Base-by-base conservation (phyloP, 108 stramenopile genomes). In the Asterionellopsis glacialis region DNA sequence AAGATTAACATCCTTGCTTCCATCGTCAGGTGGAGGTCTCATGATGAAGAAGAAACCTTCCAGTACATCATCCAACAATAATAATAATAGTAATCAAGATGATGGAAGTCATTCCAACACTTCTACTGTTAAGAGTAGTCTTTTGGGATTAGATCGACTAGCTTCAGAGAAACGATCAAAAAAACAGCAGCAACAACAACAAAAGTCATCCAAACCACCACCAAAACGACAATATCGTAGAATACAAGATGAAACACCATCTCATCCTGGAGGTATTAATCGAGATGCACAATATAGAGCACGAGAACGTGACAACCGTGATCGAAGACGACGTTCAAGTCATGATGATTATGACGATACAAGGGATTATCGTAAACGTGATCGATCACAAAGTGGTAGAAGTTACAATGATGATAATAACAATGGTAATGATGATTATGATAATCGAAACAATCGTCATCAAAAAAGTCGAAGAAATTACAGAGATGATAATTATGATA, bases 181-280 rank as follows among this genome's bases (percentile, higher is more conserved):
- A 7, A 2, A 33, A 33, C 33, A 33, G 7, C 33, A 33, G 54
- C 41, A 0, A 16, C 18, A 50, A 14, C 15, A 51, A 14, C 67
- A 55, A 50, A 59, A 70, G 39, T 41, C 42, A 21, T 18, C 16
- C 2, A 39, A 54, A 16, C 54, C 53, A 51, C 50, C 59, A 27
- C 66, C 24, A 18, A 51, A 51, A 11, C 59, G 75, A 55, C 64
- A 61, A 44, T 76, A 83, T 63, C 69, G 81, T 24, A 55, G 67
- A 22, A 49, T 27, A n/a, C 52, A 38, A 19, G 28, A 61, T 15
- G 88, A 86, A 47, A 90, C 88, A n/a, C 88, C 88, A 40, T 82
- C 83, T 25, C 78, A 83, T 60, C 75, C 74, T 13, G 82, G 82
- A 9, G 87, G 81, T 14, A 72, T 87, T 19, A 82, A 80, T 69